Conservation (phyloP, 495 filamentous ascomycete genomes). For the Ramalina intermedia region DNA sequence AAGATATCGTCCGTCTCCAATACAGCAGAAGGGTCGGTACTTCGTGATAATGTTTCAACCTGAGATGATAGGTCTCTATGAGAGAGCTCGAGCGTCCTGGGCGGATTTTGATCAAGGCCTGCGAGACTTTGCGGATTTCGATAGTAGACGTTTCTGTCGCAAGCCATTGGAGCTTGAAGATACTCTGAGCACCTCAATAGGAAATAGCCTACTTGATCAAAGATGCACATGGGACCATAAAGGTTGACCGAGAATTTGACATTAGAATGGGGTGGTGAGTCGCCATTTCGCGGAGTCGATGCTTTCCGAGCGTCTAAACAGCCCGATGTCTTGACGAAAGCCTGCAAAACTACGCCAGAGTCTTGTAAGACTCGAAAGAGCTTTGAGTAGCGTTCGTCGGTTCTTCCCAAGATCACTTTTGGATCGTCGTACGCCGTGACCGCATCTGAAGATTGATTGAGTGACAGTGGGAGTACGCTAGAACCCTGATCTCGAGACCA, state of each 20-base stretch:
- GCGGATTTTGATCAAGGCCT: constrained; percentile 10
- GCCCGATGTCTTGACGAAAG: background rate
- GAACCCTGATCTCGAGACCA: background rate
- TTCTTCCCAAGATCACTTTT: background rate
- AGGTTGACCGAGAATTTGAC: constrained; percentile 11
- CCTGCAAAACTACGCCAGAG: background rate
- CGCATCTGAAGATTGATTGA: background rate
- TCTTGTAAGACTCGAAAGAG: background rate
- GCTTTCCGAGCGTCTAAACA: background rate
- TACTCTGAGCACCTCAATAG: constrained; percentile 20
- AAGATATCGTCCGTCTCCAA: constrained; percentile 15
- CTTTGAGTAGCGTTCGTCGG: background rate
- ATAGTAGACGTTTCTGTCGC: constrained; percentile 22
- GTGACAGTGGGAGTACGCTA: background rate
- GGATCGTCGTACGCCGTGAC: no score
- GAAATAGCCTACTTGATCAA: constrained; percentile 21
- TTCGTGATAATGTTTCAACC: background rate
- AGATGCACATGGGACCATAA: constrained; percentile 17
- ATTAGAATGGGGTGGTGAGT: no score
- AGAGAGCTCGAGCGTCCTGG: constrained; percentile 11
- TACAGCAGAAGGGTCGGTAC: constrained; percentile 2
- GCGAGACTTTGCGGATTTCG: constrained; percentile 31
- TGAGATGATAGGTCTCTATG: background rate
- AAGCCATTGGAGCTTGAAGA: constrained; percentile 24
- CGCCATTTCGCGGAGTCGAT: background rate